A percentile compares a stretch with the other conserved stretches of the same genome.
phyloP scores from a whole-genome alignment of 2,329 filamentous ascomycete genomes.

The Xylariaceae sp. region DNA sequence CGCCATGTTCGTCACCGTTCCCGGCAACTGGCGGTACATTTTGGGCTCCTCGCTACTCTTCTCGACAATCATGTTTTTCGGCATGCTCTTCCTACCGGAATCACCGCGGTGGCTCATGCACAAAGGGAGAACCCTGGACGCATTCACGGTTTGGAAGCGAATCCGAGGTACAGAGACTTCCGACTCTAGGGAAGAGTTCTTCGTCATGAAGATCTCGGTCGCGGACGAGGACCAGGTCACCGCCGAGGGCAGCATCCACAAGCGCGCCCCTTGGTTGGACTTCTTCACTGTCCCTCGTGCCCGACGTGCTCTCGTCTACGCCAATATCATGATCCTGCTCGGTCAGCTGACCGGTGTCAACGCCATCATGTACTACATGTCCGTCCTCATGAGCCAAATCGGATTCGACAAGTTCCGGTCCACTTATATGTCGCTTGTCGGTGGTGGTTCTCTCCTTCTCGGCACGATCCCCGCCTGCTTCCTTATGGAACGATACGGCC shows the following conservation, averaged over 20 bases:
- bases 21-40: constrained; percentile 74
- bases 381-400: constrained; percentile 66
- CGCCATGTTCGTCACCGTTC: constrained; percentile 71
- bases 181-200: constrained; percentile 70
- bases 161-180: constrained; percentile 62
- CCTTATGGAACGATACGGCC: constrained; percentile 72
- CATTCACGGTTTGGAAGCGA: constrained; percentile 72
- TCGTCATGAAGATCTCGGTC: constrained; percentile 69
- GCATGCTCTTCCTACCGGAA: constrained; percentile 74
- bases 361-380: constrained; percentile 75
- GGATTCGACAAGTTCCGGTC: constrained; percentile 64
- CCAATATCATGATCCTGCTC: constrained; percentile 70
- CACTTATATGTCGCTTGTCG: constrained; percentile 76
- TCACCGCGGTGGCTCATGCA: constrained; percentile 71
- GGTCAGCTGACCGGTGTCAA: constrained; percentile 74
- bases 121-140: constrained; percentile 61
- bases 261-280: constrained; percentile 70
- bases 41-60: constrained; percentile 73
- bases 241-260: constrained; percentile 53
- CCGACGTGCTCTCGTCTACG: constrained; percentile 67
- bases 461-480: constrained; percentile 70
- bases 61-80: constrained; percentile 62
- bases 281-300: constrained; percentile 71
- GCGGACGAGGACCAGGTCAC: constrained; percentile 58
- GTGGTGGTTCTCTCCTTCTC: constrained; percentile 67